Evolutionary conservation across 176 grass and related monocot species (phyloP).

Genomic region (Juncus effusus): DNA sequence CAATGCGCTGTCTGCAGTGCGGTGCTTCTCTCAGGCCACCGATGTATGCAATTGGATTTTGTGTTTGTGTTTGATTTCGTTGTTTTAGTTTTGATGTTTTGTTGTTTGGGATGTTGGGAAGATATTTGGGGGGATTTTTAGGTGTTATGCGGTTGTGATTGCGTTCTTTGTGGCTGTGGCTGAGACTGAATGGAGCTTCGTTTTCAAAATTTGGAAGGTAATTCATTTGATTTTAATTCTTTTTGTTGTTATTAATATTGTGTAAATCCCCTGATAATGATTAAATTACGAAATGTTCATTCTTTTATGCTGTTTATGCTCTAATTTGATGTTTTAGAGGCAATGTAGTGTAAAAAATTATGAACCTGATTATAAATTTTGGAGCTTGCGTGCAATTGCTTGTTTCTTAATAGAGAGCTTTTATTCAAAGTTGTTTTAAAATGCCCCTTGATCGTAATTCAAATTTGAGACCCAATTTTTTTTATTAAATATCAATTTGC

Average conservation of each 20-base stretch:
- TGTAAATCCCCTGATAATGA: not conserved
- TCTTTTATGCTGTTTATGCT: too few species aligned
- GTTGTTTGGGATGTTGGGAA: constrained; percentile 1
- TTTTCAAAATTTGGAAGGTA: constrained; percentile 59
- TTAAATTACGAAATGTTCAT: not conserved
- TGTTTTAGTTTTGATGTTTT: not conserved
- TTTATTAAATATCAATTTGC: not conserved
- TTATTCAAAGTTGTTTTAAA: too few species aligned
- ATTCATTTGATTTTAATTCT: constrained; percentile 5
- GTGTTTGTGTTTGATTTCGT: not conserved
- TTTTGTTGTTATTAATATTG: not conserved
- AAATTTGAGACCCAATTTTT: not conserved
- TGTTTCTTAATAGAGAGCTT: not conserved
- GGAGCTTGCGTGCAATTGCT: not conserved
- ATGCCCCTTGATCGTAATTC: not conserved
- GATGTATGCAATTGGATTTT: constrained; percentile 30
- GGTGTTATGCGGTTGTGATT: constrained; percentile 79
- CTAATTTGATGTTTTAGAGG: too few species aligned
- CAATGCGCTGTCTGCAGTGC: constrained; percentile 69
- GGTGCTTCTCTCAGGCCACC: constrained; percentile 46
- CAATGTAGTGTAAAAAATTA: not conserved
- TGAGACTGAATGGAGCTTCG: constrained; percentile 86
- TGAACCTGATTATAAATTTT: constrained; percentile 6
- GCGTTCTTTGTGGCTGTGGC: constrained; percentile 59
- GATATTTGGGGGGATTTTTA: constrained; percentile 88